phyloP scores from a whole-genome alignment of 352 stramenopile species.

The Saprolegnia diclina region DNA sequence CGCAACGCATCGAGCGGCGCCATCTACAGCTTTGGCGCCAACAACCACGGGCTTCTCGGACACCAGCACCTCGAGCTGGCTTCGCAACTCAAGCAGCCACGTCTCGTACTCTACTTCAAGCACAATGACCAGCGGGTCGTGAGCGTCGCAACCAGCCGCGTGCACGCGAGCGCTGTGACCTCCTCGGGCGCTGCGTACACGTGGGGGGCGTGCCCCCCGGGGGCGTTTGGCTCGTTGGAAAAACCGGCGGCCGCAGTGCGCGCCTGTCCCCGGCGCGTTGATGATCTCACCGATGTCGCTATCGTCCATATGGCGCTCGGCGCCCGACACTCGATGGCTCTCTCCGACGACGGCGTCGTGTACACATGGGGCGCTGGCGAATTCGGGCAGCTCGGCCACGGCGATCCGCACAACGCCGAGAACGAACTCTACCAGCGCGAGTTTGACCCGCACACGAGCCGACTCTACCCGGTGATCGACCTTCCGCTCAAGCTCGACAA shows the following conservation, averaged over 20 bases:
- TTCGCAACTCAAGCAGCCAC: constrained; percentile 34
- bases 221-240: constrained; percentile 56
- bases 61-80: constrained; percentile 43
- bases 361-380: constrained; percentile 68
- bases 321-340: constrained; percentile 60
- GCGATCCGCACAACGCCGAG: constrained; percentile 40
- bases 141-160: constrained; percentile 39
- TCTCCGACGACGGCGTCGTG: constrained; percentile 48
- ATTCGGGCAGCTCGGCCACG: constrained; percentile 68
- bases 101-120: constrained; percentile 58
- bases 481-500: constrained; percentile 62
- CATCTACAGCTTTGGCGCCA: constrained; percentile 65
- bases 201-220: constrained; percentile 55
- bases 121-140: constrained; percentile 62
- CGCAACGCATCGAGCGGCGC: constrained; percentile 61
- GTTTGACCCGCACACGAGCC: constrained; percentile 60
- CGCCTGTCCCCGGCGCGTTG: constrained; percentile 45
- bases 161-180: constrained; percentile 55
- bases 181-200: constrained; percentile 65
- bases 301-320: constrained; percentile 45
- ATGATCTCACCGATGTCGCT: constrained; percentile 57
- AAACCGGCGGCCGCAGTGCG: constrained; percentile 29
- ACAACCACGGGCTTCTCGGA: constrained; percentile 46
- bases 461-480: constrained; percentile 59
- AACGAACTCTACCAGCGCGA: constrained; percentile 57